Evolutionary conservation across 768 basidiomycete species (phyloP).

Genomic region (Boletales sp.): DNA sequence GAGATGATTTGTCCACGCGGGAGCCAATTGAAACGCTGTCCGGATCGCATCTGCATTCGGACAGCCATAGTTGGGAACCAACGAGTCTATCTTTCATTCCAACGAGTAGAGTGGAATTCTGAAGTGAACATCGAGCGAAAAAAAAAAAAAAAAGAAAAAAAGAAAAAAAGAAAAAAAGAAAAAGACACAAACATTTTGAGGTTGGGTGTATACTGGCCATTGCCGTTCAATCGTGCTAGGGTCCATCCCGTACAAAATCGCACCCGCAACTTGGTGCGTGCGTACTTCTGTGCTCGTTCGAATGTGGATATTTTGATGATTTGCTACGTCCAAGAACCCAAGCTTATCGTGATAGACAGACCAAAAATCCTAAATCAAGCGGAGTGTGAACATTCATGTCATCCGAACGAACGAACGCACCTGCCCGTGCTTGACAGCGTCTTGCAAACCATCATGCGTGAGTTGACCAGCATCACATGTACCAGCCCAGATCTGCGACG

Average conservation of each 20-base stretch:
- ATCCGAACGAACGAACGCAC: conserved; percentile 5
- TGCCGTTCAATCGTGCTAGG: conserved; percentile 23
- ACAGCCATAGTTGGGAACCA: conserved; percentile 44
- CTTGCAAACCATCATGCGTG: conserved; percentile 41
- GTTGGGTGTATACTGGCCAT: conserved; percentile 42
- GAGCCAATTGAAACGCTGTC: conserved; percentile 39
- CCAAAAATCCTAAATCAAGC: conserved; percentile 40
- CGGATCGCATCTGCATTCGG: conserved; percentile 39
- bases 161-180: too few species aligned
- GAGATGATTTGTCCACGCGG: conserved; percentile 46
- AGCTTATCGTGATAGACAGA: conserved; percentile 38
- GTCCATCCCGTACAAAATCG: conserved; percentile 45
- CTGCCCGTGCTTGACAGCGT: conserved; percentile 42
- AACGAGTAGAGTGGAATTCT: neutral
- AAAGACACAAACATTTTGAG: conserved; percentile 32
- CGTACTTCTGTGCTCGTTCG: conserved; percentile 44
- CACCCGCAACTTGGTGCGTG: conserved; percentile 46
- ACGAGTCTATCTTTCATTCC: conserved; percentile 43
- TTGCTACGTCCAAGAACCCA: conserved; percentile 35
- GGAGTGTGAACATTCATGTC: neutral
- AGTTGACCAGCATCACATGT: conserved; percentile 48
- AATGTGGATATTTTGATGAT: conserved; percentile 37
- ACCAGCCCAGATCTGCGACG: conserved; percentile 43
- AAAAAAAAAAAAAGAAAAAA: neutral
- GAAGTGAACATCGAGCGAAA: neutral